Conservation (phyloP, 2,329 filamentous ascomycete genomes). For the Phaeosphaeriaceae sp. region DNA sequence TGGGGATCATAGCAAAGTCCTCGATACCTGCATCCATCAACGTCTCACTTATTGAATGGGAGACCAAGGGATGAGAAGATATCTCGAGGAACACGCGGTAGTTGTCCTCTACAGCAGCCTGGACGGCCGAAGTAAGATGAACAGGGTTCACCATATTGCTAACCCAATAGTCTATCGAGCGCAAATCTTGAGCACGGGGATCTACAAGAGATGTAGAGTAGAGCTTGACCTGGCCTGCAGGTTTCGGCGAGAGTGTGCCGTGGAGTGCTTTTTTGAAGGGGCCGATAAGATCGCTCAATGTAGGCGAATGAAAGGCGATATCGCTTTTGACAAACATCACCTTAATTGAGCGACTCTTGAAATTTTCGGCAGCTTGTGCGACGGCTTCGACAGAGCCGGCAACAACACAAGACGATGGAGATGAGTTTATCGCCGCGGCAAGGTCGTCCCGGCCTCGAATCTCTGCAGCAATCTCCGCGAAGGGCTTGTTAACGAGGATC, state of each 20-base stretch:
- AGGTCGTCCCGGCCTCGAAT: slow-evolving; percentile 29
- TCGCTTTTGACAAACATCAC: slow-evolving; percentile 48
- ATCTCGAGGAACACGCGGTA: slow-evolving; percentile 51
- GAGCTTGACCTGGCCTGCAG: slow-evolving; percentile 15
- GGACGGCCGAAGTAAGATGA: slow-evolving; percentile 42
- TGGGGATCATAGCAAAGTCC: slow-evolving; percentile 39
- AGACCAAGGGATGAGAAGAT: slow-evolving; percentile 50
- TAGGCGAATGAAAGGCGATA: slow-evolving; percentile 50
- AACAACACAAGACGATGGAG: slow-evolving; percentile 44
- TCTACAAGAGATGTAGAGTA: slow-evolving; percentile 44
- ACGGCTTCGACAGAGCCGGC: slow-evolving; percentile 29
- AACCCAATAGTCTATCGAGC: slow-evolving; percentile 46
- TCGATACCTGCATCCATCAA: slow-evolving; percentile 37
- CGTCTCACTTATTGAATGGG: slow-evolving; percentile 51
- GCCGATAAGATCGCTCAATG: slow-evolving; percentile 35
- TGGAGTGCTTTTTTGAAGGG: slow-evolving; percentile 35
- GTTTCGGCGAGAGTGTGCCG: slow-evolving; percentile 24
- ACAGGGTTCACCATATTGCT: slow-evolving; percentile 50
- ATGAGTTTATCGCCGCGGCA: slow-evolving; percentile 44
- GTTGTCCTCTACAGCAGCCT: slow-evolving; percentile 45
- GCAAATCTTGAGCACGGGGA: slow-evolving; percentile 22
- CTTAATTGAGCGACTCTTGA: slow-evolving; percentile 35
- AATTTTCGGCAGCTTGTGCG: slow-evolving; percentile 15
- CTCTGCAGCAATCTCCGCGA: slow-evolving; percentile 27
- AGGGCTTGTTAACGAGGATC: slow-evolving; percentile 41